These are phyloP conservation scores for Hydnomerulius pinastri DNA, from an alignment of 768 basidiomycete genomes.

Conservation along the genomic window DNA sequence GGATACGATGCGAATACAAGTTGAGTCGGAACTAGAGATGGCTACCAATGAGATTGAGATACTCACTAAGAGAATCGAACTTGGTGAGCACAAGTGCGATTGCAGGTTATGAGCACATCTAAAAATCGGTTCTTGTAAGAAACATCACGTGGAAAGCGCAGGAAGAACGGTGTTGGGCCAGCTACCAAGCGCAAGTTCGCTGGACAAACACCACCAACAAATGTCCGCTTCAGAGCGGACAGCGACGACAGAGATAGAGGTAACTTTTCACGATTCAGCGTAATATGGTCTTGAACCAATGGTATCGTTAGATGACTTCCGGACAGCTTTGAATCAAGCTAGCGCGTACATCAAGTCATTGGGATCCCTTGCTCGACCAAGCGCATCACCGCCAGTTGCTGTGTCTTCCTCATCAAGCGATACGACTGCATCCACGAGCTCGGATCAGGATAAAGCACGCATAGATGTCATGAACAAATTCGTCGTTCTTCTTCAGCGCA, in stretches of 20 bases:
- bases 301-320: slow-evolving; percentile 61
- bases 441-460: slow-evolving; percentile 53
- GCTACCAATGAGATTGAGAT: slow-evolving; percentile 72
- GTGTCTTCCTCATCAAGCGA: slow-evolving; percentile 42
- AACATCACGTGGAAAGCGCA: slow-evolving; percentile 32
- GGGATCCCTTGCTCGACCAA: slow-evolving; percentile 42
- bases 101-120: neutral
- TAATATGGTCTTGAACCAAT: slow-evolving; percentile 10
- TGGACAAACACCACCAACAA: slow-evolving; percentile 32
- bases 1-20: slow-evolving; percentile 68
- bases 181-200: slow-evolving; percentile 34
- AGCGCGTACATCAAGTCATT: slow-evolving; percentile 59
- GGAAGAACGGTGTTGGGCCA: slow-evolving; percentile 27
- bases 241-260: slow-evolving; percentile 38
- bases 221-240: slow-evolving; percentile 32
- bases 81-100: slow-evolving; percentile 32
- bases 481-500: slow-evolving; percentile 64
- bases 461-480: slow-evolving; percentile 67
- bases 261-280: slow-evolving; percentile 9
- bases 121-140: slow-evolving; percentile 16
- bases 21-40: slow-evolving; percentile 75
- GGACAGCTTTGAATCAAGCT: slow-evolving; percentile 69
- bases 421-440: slow-evolving; percentile 31
- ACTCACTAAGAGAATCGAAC: slow-evolving; percentile 55
- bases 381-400: slow-evolving; percentile 33